A percentile compares a stretch with the other conserved stretches of the same genome.
Evolutionary conservation across 1,139 yeast genomes (phyloP).

Genomic region (Ashbya aceris): DNA sequence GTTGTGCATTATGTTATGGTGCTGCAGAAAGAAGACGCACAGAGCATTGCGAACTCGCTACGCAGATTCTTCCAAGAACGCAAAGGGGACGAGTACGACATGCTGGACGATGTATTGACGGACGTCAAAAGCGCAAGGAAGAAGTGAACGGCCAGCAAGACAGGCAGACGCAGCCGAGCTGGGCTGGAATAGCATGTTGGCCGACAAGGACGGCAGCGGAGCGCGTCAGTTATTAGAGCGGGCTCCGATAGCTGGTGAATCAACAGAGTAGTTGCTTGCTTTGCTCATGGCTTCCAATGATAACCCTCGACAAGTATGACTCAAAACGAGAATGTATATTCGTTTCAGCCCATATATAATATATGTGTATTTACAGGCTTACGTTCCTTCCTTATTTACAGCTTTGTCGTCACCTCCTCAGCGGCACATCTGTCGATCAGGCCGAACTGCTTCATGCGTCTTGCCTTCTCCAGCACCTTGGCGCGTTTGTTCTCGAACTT

Average conservation of each 20-base stretch:
- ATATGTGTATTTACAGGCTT: neutral
- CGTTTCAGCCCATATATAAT: too few species aligned
- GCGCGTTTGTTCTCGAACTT: conserved; percentile 36
- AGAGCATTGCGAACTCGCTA: neutral
- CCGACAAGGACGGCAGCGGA: too few species aligned
- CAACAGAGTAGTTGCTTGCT: too few species aligned
- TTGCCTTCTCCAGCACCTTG: conserved; percentile 11
- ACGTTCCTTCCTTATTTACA: neutral
- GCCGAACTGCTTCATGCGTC: conserved; percentile 12
- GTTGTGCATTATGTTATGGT: neutral
- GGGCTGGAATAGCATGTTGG: too few species aligned
- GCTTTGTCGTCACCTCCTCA: neutral
- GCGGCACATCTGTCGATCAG: conserved; percentile 10
- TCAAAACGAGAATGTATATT: too few species aligned
- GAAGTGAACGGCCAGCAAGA: too few species aligned
- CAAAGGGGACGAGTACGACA: conserved; percentile 1
- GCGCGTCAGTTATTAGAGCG: too few species aligned
- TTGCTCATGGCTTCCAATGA: too few species aligned
- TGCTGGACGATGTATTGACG: conserved; percentile 2
- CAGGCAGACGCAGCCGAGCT: too few species aligned
- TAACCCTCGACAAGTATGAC: too few species aligned
- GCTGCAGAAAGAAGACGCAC: conserved; percentile 1
- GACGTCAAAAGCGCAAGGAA: neutral
- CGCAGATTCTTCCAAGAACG: neutral
- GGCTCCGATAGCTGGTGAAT: too few species aligned